Base-by-base conservation (phyloP, 331 rosid species). In the Acacia pycnantha region DNA sequence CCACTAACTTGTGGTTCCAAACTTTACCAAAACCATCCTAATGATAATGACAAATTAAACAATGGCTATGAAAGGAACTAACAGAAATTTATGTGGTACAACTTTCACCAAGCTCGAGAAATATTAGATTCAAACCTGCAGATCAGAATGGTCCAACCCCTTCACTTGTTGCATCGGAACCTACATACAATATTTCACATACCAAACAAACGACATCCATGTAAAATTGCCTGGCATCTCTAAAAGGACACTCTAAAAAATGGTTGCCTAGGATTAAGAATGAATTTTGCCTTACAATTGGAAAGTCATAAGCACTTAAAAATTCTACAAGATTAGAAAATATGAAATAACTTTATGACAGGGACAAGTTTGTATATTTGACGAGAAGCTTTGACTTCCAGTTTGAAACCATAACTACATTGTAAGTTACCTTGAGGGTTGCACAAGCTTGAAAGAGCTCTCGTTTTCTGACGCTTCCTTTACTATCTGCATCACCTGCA, bases 1-100 rank as follows among this genome's bases (percentile, higher is more conserved):
- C 93, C 88, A 93, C 29, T 81, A 93, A 86, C 73, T 70, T 79
- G 77, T 87, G 94, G 75, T 87, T 66, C 99, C 99, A 95, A 80
- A 86, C 88, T 81, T 89, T 87, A 58, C 94, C 97, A 82, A 93
- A 93, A 82, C 99, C 99, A 86, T 95, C 99, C 99, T 95, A 86
- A 71, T 68, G 82, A 86, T 47, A 73, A 51, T 79, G 83, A 35
- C 48, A 62, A 40, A 53, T 79, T 74, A 84, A 80, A 80, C 80
- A 81, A 84, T 26, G 64, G 46, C 66, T 61, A 29, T 78, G 79
- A 62, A 80, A 77, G 77, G 50, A 80, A 37, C 84, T 24, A 78
- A 72, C 16, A 58, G 59, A 26, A 83, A 6, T 50, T 80, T 68
- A 74, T 81, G 76, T 21, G 53, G 46, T n/a, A n/a, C n/a, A n/a